Evolutionary conservation across 2,329 filamentous ascomycete species (phyloP), one percentile per base, ranked within the genome.

Genomic region (Hymenoscyphus linearis): DNA sequence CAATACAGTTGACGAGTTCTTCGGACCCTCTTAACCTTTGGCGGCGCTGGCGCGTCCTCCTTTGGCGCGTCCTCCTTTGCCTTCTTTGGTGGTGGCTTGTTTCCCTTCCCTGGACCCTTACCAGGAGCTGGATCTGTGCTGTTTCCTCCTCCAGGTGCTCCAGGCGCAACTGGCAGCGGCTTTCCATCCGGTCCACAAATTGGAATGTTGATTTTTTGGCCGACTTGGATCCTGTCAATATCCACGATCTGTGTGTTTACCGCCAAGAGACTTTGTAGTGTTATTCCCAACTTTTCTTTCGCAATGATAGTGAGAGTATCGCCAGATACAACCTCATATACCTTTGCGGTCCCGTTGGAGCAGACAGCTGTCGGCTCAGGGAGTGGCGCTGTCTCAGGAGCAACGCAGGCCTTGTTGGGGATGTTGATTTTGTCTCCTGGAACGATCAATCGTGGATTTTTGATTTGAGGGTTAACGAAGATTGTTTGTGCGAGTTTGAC

Each of bases 391-490:
- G 60, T 34, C 1, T 54, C 40, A 4, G 62, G 56, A 16, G 64
- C 59, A 3, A 64, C 64, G 36, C 64, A 66, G 34, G 27, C 54
- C 3, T 56, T 22, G 27, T 58, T 55, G 3, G 62, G 60, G 22
- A 66, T 63, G 13, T 60, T 53, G 36, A 66, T 60, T 1, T 57
- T 40, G 34, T 66, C 61, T 10, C 61, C 61, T n/a, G 57, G 34
- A n/a, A 60, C 55, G 57, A 65, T 62, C n/a, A 47, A 22, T 25
- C 54, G 44, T 3, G 57, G 40, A 37, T 65, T 66, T 52, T 31
- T 52, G 35, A 66, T 63, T 61, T 66, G 62, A 9, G 60, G 36
- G 52, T 66, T 66, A 40, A 65, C 64, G 50, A 59, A 63, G 31
- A 53, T 40, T 18, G 64, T 34, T 57, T 66, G 64, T n/a, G 57